A percentile compares a stretch with the other conserved stretches of the same genome.
These are phyloP conservation scores for Croton setiger DNA, from an alignment of 441 rosid species.

Conservation along the genomic window DNA sequence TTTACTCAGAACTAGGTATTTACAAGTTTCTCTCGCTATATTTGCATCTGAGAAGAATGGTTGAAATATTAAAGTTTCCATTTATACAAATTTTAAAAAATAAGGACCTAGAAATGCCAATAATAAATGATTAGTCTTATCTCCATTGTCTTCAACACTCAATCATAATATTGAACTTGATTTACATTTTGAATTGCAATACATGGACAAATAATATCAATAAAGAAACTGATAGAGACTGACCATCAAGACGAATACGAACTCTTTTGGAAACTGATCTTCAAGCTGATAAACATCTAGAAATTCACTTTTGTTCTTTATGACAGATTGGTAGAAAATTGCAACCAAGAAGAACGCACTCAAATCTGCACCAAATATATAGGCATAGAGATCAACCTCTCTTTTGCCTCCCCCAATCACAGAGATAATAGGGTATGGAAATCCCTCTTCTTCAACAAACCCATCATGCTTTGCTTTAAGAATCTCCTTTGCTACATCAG, in stretches of 20 bases:
- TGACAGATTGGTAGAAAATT: conserved; percentile 84
- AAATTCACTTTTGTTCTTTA: conserved; percentile 85
- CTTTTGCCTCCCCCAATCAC: conserved; percentile 96
- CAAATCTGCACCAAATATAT: conserved; percentile 92
- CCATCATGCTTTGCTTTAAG: conserved; percentile 61
- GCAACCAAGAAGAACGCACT: conserved; percentile 85
- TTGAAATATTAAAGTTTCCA: not conserved
- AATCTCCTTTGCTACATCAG: conserved; percentile 90
- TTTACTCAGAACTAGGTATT: not conserved
- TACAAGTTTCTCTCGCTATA: not conserved
- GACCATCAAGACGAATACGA: conserved; percentile 88
- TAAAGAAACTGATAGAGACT: conserved; percentile 7
- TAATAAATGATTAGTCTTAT: not conserved
- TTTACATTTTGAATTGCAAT: not conserved
- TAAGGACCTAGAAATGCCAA: not conserved
- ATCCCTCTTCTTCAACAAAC: conserved; percentile 54
- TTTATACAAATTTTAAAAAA: not conserved
- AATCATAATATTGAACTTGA: not conserved
- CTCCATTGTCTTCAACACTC: not conserved
- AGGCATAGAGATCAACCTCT: conserved; percentile 92
- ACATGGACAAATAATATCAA: not conserved
- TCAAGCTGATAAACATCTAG: conserved; percentile 98
- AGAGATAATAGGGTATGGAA: conserved; percentile 71
- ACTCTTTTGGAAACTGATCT: conserved; percentile 96
- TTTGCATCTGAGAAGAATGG: not conserved